Evolutionary conservation across 1,284 basidiomycete species (phyloP).

Genomic region (Ceratobasidium sp.): DNA sequence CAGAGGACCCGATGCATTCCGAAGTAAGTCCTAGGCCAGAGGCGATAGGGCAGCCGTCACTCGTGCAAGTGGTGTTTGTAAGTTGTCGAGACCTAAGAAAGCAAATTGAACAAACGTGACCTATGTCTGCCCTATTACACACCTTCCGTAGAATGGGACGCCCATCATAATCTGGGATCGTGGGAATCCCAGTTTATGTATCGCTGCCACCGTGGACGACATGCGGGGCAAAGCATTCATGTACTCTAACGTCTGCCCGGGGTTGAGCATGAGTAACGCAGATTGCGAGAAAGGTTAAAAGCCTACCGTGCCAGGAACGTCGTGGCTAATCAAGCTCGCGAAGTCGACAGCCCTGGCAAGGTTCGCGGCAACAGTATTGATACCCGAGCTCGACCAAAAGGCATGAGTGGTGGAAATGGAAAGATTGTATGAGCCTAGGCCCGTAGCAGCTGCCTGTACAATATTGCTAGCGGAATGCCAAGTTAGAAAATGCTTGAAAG

Average conservation of each 20-base stretch:
- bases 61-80: constrained; percentile 9
- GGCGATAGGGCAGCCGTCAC: constrained; percentile 21
- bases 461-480: constrained; percentile 16
- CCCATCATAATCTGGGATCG: constrained; percentile 39
- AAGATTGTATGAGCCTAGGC: constrained; percentile 22
- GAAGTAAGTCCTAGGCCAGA: constrained; percentile 27
- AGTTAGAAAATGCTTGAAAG: not conserved
- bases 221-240: constrained; percentile 26
- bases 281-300: not conserved
- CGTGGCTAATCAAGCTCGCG: constrained; percentile 34
- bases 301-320: constrained; percentile 33
- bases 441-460: constrained; percentile 8
- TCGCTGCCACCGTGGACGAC: constrained; percentile 6
- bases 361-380: constrained; percentile 40
- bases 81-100: constrained; percentile 17
- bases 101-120: not conserved
- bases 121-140: not conserved
- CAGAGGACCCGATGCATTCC: constrained; percentile 12
- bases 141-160: constrained; percentile 42
- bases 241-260: constrained; percentile 29
- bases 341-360: constrained; percentile 30
- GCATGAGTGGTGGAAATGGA: constrained; percentile 33
- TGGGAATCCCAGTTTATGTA: constrained; percentile 36
- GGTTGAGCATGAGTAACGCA: not conserved
- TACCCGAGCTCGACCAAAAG: constrained; percentile 37